Evolutionary conservation across 352 stramenopile species (phyloP).

Genomic region (Blastocystis sp.): DNA sequence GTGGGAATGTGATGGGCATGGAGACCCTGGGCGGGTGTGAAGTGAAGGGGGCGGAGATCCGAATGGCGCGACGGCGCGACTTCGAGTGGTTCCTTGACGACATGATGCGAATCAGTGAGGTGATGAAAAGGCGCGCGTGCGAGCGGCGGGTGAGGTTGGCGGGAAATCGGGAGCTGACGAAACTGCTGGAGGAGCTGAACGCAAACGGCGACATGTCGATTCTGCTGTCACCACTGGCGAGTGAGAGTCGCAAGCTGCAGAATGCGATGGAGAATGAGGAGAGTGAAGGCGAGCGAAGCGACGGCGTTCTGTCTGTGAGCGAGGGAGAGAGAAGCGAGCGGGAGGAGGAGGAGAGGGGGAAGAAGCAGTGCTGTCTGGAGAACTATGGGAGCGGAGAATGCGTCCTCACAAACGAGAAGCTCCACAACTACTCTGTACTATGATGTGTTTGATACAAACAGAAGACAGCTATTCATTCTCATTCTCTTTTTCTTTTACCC

Average conservation of each 20-base stretch:
- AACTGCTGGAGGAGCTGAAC: not conserved
- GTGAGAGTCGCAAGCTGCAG: not conserved
- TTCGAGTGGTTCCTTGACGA: constrained; percentile 17
- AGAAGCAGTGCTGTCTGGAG: not conserved
- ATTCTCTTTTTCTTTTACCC: not conserved
- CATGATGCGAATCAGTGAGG: constrained; percentile 4
- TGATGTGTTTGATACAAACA: not conserved
- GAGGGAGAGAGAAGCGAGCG: not conserved
- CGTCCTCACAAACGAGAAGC: not conserved
- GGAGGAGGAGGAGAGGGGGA: not conserved
- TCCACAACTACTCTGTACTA: not conserved
- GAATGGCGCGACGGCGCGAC: not conserved
- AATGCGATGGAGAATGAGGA: not conserved
- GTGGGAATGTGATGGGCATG: not conserved
- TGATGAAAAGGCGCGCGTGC: constrained; percentile 3
- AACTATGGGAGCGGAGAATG: not conserved
- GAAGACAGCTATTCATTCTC: not conserved
- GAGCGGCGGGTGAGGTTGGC: not conserved
- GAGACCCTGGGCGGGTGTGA: not conserved
- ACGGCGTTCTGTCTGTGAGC: not conserved
- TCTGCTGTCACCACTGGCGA: constrained; percentile 43
- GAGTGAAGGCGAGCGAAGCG: not conserved
- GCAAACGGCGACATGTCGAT: constrained; percentile 20
- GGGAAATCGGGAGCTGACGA: constrained; percentile 6
- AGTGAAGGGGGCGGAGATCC: not conserved